Base-by-base conservation (phyloP, 768 basidiomycete species). In the Boletus bicolor region DNA sequence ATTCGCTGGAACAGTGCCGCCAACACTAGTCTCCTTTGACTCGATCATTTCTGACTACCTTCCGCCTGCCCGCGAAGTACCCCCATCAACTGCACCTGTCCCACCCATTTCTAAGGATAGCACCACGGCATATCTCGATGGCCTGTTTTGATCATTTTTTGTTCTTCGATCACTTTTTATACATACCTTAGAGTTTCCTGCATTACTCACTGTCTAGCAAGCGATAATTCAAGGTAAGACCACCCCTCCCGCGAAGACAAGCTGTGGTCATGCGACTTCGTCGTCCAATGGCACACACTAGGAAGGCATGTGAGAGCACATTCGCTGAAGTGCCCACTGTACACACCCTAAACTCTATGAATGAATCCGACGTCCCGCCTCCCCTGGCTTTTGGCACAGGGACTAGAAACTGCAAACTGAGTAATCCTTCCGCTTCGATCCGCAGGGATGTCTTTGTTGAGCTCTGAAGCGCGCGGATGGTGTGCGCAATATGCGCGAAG, bases 351-450 rank as follows among this genome's bases (percentile, higher is more conserved):
- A 94, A 95, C 64, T 96, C 93, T 49, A 96, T 85, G 63, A 93
- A 94, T 0, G 85, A 90, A 51, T 84, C 77, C 48, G 79, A 74
- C 21, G 72, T 75, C 21, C 72, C 79, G 6, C 68, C 72, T 24
- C 69, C 73, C 24, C 64, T 72, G 4, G 68, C 64, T 30, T 67
- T 73, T 72, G 77, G 44, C 73, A 78, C 35, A 3, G 84, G 87
- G 79, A 97, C 93, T 61, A 97, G 78, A 70, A 97, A 91, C 64
- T 98, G 96, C 56, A 98, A 72, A 64, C 91, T 91, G 37, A 98
- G 75, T 43, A 94, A 72, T 0, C 96, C 96, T 50, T 84, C 82
- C 21, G 80, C 77, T 61, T 95, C 91, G 21, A 97, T 93, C 35
- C 93, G 81, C 43, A 98, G 71, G 0, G 93, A 95, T 3, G 94